Evolutionary conservation across 257 asterid genomes (phyloP), one percentile per base, ranked within the genome.

Genomic region (Solanum raphanifolium): DNA sequence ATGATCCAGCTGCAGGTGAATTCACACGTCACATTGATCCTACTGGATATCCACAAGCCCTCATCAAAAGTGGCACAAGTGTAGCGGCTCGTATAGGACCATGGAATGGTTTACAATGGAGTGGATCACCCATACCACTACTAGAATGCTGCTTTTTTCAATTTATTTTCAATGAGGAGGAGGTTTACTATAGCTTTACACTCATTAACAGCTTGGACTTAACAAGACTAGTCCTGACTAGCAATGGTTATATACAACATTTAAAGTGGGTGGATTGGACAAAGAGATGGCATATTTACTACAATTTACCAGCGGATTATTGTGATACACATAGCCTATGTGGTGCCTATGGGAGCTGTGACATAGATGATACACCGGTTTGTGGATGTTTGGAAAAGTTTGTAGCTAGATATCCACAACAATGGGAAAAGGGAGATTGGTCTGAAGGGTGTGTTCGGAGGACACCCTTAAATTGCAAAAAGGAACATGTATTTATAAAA

Each of bases 321-420:
- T 85, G 87, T 85, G 87, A 85, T 29, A 38, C 32, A 13, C 13
- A 85, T 66, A 71, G 31, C 31, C 16, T 69, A 36, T 68, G 83
- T 29, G 83, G 87, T 43, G 81, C 66, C 65, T 62, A 85, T 68
- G 87, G 87, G 3, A 62, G 60, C 8, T 85, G 83, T 29, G 73
- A 68, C 21, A 41, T 85, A 12, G 68, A n/a, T n/a, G 7, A 13
- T 62, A 39, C 82, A 25, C 87, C 87, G 2, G 5, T 69, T 43
- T 85, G 87, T 68, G 87, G 88, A 34, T 89, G 91, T 66, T 48
- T 91, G 86, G 83, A 87, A 3, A 78, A 85, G 73, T 89, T 86
- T 36, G 36, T 75, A 9, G 88, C 90, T 20, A 89, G 48, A 48
- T 60, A 87, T 91, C 86, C 48, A 16, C 85, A 85, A 4, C 84